These are phyloP conservation scores for Neonectria punicea DNA, from an alignment of 2,329 filamentous ascomycete species.

Conservation along the genomic window DNA sequence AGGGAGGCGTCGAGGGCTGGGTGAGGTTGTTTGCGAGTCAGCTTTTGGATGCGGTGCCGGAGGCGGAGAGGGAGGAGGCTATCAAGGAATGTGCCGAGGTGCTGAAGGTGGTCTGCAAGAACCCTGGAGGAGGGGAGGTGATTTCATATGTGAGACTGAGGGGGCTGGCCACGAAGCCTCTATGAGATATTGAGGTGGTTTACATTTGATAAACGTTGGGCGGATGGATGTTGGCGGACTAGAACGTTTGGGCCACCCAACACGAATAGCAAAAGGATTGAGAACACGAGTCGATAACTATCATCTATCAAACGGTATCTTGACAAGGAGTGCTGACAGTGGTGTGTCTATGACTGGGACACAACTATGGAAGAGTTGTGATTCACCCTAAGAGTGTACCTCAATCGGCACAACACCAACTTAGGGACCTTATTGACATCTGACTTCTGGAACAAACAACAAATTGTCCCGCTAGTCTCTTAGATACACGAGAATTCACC, in stretches of 20 bases:
- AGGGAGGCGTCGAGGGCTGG: slow-evolving; percentile 73
- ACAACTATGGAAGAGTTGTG: background rate
- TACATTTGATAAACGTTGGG: background rate
- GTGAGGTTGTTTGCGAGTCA: slow-evolving; percentile 70
- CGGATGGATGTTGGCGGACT: background rate
- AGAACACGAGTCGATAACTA: background rate
- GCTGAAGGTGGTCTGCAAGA: slow-evolving; percentile 64
- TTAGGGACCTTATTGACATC: background rate
- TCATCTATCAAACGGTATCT: background rate
- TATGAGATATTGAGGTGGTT: slow-evolving; percentile 13
- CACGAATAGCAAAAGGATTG: background rate
- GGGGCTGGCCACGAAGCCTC: slow-evolving; percentile 56
- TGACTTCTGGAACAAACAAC: background rate
- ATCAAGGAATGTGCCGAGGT: slow-evolving; percentile 65
- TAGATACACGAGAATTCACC: background rate
- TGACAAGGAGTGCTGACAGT: background rate
- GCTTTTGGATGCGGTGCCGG: slow-evolving; percentile 64
- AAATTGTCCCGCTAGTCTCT: background rate
- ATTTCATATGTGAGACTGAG: slow-evolving; percentile 66
- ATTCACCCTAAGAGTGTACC: background rate
- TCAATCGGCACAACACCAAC: background rate
- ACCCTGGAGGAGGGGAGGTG: slow-evolving; percentile 66
- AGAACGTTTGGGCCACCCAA: background rate
- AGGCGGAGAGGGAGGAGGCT: slow-evolving; percentile 59
- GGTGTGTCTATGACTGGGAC: background rate